Base-by-base conservation (phyloP, 1,284 basidiomycete genomes). In the Marasmius oreades region DNA sequence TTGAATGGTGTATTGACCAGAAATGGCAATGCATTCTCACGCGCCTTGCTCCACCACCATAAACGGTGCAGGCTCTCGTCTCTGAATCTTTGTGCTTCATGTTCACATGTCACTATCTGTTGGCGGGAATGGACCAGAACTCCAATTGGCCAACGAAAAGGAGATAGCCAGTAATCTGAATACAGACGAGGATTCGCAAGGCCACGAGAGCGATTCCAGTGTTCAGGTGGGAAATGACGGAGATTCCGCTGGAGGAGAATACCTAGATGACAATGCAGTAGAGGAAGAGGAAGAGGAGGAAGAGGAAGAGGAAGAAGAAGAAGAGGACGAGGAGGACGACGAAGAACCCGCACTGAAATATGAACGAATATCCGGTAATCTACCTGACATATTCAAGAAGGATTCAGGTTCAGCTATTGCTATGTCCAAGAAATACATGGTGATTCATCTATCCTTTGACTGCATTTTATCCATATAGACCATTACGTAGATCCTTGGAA, bases 321-420 rank as follows among this genome's bases (percentile, higher is more conserved):
- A 84, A 0, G 80, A 81, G 0, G 83, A 82, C 0, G 84, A 84
- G 0, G 82, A 86, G 0, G 89, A 88, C 0, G 88, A 90, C 16
- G 87, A 89, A n/a, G 91, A 93, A 66, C 90, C 89, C 2, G 82
- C 91, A 0, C 80, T 98, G 66, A 98, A 98, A 69, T 98, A 98
- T 69, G 86, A 90, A 62, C 80, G 90, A 46, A 79, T 98, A 53
- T 81, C 82, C 44, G 92, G 92, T 5, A 76, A 84, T 2, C 77
- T 91, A 42, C 81, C 84, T 2, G 90, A 93, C 63, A 74, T 98
- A n/a, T 79, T 98, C 51, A 85, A 85, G 71, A 93, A 90, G 67
- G 95, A 98, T 68, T 89, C 90, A 18, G 92, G 88, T 1, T 94
- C 93, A 45, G 84, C 92, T 2, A 73, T 97, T 33, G 83, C 87